Percentiles rank a stretch among this genome's conserved stretches.
phyloP scores from a whole-genome alignment of 257 asterid species.

The Prunella vulgaris region DNA sequence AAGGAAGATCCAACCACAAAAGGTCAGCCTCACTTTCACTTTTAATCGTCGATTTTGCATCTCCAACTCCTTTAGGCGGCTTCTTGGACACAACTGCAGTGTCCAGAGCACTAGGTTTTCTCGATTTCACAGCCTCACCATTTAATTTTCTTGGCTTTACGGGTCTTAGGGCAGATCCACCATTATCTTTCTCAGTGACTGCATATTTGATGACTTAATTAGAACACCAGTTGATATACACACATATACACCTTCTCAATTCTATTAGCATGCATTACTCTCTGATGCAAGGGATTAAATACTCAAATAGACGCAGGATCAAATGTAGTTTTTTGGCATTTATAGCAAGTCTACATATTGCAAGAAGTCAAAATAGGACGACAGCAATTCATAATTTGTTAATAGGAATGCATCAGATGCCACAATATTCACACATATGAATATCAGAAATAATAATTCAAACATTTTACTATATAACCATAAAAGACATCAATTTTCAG shows the following conservation, averaged over 20 bases:
- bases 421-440: not conserved
- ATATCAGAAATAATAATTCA: not conserved
- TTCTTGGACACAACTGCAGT: constrained; percentile 18
- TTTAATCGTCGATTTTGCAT: constrained; percentile 21
- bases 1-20: constrained; percentile 89
- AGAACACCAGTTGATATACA: not conserved
- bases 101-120: constrained; percentile 25
- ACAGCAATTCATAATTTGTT: too few species aligned
- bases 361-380: too few species aligned
- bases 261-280: not conserved
- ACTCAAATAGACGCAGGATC: not conserved
- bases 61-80: constrained; percentile 29
- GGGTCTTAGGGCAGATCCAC: constrained; percentile 14
- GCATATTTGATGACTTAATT: constrained; percentile 11
- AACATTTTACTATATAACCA: constrained; percentile 3
- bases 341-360: not conserved
- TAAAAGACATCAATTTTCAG: constrained; percentile 3
- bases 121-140: constrained; percentile 26
- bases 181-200: constrained; percentile 24
- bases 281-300: constrained; percentile 9
- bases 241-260: constrained; percentile 1
- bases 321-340: not conserved
- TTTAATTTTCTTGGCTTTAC: constrained; percentile 23
- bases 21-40: constrained; percentile 32
- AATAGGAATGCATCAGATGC: not conserved